Base-by-base conservation (phyloP, 2,329 filamentous ascomycete species). In the Ramularia endophylla region DNA sequence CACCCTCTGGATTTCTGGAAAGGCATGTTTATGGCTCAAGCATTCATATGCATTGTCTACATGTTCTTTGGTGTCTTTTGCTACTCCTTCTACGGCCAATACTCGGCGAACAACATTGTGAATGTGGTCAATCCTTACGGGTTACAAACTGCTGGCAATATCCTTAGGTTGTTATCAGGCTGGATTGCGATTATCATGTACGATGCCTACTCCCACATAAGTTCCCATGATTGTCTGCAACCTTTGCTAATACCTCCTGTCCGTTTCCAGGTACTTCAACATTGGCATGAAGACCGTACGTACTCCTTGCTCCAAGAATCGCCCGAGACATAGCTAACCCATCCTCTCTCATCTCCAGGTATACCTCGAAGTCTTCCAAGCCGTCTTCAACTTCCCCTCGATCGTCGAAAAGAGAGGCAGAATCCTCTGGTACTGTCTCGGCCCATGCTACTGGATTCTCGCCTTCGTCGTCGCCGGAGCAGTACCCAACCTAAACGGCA, bases 361-460 rank as follows among this genome's bases (percentile, higher is more conserved):
- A 25, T 78, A 78, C 58, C 61, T 71, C 48, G 71, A 77, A 45
- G 62, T 80, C 36, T 64, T 74, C 46, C 64, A 72, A 41, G 70
- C 75, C 35, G 47, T 75, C 1, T 65, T 79, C 52, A 53, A 49
- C 15, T 66, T 70, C 27, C 77, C 77, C 0, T 57, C 67, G 0
- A 61, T 80, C 38, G 68, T 67, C 8, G 66, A 63, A 8, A 66
- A 53, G 12, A 57, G 51, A 13, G 77, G 77, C 20, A 76, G 74
- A 49, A 50, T 68, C 18, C 50, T 72, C 38, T 80, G 73, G 69
- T 65, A 65, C n/a, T 55, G 41, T 17, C 50, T 77, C 3, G 70
- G 76, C 1, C 77, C 76, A 0, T 44, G 75, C 5, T 80, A 77
- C 61, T 80, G 77, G 77, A 58, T 59, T 13, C 43, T 75, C 6